A percentile compares a stretch with the other conserved stretches of the same genome.
phyloP scores from a whole-genome alignment of 495 filamentous ascomycete species.

The Penicillium salamii region DNA sequence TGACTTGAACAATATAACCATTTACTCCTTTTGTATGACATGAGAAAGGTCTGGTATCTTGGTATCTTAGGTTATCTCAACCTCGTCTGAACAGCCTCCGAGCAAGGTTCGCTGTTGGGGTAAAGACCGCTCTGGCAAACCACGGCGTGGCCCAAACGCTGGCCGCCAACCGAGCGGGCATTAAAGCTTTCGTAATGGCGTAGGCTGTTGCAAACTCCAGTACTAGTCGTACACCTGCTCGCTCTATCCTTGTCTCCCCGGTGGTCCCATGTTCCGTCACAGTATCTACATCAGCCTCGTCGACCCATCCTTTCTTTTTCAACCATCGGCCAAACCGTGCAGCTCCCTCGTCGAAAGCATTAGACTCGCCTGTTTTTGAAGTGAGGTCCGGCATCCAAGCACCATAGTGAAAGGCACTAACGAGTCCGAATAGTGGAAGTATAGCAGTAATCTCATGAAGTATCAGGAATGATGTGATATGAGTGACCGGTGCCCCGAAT shows the following conservation, averaged over 20 bases:
- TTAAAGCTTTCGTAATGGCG: conserved; percentile 77
- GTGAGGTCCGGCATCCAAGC: conserved; percentile 58
- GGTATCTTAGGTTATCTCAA: conserved; percentile 8
- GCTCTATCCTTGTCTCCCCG: conserved; percentile 11
- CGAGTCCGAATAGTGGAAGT: conserved; percentile 71
- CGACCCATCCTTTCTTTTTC: conserved; percentile 59
- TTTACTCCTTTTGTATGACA: conserved; percentile 20
- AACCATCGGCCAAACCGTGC: conserved; percentile 58
- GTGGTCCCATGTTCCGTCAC: conserved; percentile 20
- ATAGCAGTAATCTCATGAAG: conserved; percentile 91
- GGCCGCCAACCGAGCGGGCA: conserved; percentile 69
- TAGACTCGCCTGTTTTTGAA: conserved; percentile 43
- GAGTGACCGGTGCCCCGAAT: conserved; percentile 70
- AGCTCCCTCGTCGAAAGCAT: conserved; percentile 49
- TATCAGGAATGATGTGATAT: conserved; percentile 81
- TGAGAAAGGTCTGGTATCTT: conserved; percentile 3
- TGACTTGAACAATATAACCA: conserved; percentile 30
- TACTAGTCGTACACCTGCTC: conserved; percentile 50
- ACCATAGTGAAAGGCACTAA: conserved; percentile 72
- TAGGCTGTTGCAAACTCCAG: conserved; percentile 81
- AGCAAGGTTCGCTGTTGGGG: conserved; percentile 38
- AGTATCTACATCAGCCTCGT: conserved; percentile 39
- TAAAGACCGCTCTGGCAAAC: conserved; percentile 73
- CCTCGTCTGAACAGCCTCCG: conserved; percentile 38
- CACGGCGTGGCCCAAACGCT: conserved; percentile 92